phyloP scores from a whole-genome alignment of 148 eudicot genomes.

The Vaccinium myrtillus region DNA sequence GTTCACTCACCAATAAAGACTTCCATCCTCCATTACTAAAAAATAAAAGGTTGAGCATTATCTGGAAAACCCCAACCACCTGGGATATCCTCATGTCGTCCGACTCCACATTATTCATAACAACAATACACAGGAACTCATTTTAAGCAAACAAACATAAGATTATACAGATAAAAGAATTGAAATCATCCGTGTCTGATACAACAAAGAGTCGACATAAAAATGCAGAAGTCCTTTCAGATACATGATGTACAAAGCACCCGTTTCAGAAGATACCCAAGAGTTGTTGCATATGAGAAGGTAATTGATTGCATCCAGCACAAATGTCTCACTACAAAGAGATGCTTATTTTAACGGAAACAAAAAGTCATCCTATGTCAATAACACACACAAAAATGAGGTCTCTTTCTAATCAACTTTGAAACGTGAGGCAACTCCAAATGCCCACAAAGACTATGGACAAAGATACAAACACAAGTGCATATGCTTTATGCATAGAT shows the following conservation, averaged over 20 bases:
- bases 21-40: background rate
- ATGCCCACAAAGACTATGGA: constrained; percentile 39
- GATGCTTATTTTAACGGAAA: constrained; percentile 14
- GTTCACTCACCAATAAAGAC: background rate
- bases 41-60: background rate
- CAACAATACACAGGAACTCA: background rate
- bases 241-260: background rate
- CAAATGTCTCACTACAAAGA: background rate
- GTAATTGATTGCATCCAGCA: background rate
- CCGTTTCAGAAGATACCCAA: constrained; percentile 18
- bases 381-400: background rate
- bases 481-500: constrained; percentile 15
- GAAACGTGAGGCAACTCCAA: constrained; percentile 28
- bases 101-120: background rate
- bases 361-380: background rate
- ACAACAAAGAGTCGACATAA: background rate
- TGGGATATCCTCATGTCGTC: background rate
- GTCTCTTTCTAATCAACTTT: constrained; percentile 7
- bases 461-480: constrained; percentile 38
- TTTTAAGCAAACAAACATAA: background rate
- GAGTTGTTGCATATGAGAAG: background rate
- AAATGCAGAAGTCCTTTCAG: background rate
- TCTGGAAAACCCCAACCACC: too few relatives aligned
- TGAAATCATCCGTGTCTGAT: background rate
- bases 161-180: background rate